Evolutionary conservation across 1,139 yeast species (phyloP), one percentile per base, ranked within the genome.

Genomic region (Saccharomyces hybrid): DNA sequence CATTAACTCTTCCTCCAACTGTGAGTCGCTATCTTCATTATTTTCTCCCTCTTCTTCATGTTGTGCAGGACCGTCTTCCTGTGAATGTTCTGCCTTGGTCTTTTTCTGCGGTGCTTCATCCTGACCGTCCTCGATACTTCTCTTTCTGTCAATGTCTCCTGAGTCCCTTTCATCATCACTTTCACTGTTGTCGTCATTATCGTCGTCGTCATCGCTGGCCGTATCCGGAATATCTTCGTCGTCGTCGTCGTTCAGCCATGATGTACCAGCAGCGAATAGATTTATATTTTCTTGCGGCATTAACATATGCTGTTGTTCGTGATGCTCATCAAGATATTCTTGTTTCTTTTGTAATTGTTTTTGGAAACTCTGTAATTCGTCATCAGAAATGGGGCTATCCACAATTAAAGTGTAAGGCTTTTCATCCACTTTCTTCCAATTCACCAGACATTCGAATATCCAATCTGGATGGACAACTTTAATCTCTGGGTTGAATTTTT

Each of bases 381-480:
- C 69, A 1, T 67, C 71, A 49, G 76, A 50, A 59, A 78, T 60
- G 55, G 76, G 57, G 64, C 75, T 60, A 14, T 74, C 75, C 1
- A 74, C 73, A 11, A 80, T 71, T n/a, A 90, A 73, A 51, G 77
- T 70, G 67, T 77, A 90, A 7, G 79, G 81, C 2, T 69, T 74
- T 63, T 87, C 96, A 31, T 84, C 82, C 0, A 83, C 84, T 53
- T 79, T 80, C 52, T 75, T 74, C 98, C 99, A 93, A 19, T 78
- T 72, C 14, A 90, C 83, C 60, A 93, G 76, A 68, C 97, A 88
- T 26, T 87, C 84, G 73, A 90, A 90, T 3, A 93, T 72, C 99
- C 99, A 93, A 65, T 87, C 95, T 1, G 96, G 90, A 64, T 84
- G 86, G n/a, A 93, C 96, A 32, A 93, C 80, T 64, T 86, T 84